Evolutionary conservation across 176 grass and related monocot genomes (phyloP), one percentile per base, ranked within the genome.

Genomic region (Triticum monococcum): DNA sequence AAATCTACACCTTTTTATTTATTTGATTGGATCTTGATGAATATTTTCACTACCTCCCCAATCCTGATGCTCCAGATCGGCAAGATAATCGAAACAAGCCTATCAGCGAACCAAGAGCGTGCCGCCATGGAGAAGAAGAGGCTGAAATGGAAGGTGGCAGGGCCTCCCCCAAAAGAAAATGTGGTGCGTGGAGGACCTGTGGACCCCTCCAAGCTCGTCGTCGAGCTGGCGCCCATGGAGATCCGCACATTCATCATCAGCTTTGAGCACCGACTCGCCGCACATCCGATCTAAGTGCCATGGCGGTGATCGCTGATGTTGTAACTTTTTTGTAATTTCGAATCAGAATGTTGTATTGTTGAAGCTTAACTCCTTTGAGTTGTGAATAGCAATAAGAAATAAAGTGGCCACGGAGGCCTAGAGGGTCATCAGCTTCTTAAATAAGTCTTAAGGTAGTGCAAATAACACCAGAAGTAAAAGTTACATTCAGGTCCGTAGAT

Each of bases 31-130:
- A 28, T 72, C 35, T 40, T 52, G 23, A 54, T 70, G 24, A 32
- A 13, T 26, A 30, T 70, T 65, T 26, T 73, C 37, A 70, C 68
- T 12, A 40, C 24, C 68, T 65, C 73, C 66, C 65, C 5, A 16
- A 63, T 61, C 28, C 40, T 13, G 26, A 30, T 50, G 8, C 43
- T 88, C 61, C 60, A 98, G 93, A 85, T 98, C 40, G 72, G 31
- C 81, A 94, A 95, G 75, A 90, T 98, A 22, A 50, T 46, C 13
- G 96, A 98, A 79, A 95, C 62, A 48, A 98, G 85, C 84, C 52
- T 98, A 81, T 98, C 93, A 7, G 96, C 90, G 32, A 98, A 98
- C 84, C 96, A 98, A 91, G 90, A 94, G 68, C 91, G 90, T 3
- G 24, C 77, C 3, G 56, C 69, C 79, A 95, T 98, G 96, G 93